Conservation (phyloP, 2,329 filamentous ascomycete species). For the Colletotrichum sp. region DNA sequence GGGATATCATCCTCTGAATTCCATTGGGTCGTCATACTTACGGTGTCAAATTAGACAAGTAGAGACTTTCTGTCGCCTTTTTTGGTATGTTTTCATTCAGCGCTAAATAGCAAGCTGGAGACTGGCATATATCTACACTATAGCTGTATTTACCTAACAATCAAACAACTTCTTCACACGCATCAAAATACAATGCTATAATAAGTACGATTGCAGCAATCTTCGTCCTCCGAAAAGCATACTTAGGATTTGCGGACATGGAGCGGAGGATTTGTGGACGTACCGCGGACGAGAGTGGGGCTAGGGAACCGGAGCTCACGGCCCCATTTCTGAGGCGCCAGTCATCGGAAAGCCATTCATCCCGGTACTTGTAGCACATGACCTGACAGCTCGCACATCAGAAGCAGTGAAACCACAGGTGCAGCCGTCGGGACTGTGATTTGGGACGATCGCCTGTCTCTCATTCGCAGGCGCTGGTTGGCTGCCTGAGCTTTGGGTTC, state of each 20-base stretch:
- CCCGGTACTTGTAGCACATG: not conserved
- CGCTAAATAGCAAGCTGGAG: accelerated
- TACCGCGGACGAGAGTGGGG: not conserved
- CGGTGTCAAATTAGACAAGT: accelerated
- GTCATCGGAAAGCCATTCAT: not conserved
- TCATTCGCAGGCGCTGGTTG: not conserved
- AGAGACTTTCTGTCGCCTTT: not conserved
- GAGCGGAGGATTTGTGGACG: not conserved
- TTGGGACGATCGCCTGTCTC: not conserved
- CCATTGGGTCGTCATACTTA: not conserved
- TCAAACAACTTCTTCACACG: not conserved
- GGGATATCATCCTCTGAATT: constrained; percentile 13
- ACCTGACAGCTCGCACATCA: not conserved
- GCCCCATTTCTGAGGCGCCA: not conserved
- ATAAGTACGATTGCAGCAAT: not conserved
- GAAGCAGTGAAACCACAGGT: not conserved
- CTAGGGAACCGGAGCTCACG: not conserved
- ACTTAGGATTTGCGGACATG: not conserved
- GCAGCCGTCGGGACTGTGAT: not conserved
- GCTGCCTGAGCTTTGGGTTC: not conserved
- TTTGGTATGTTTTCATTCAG: accelerated
- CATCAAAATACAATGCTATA: not conserved
- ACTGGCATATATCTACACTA: not conserved
- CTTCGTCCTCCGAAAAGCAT: not conserved
- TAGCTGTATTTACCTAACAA: too few relatives aligned